A percentile compares a stretch with the other conserved stretches of the same genome.
Evolutionary conservation across 2,329 filamentous ascomycete genomes (phyloP).

Genomic region (Arthroderma uncinatum): DNA sequence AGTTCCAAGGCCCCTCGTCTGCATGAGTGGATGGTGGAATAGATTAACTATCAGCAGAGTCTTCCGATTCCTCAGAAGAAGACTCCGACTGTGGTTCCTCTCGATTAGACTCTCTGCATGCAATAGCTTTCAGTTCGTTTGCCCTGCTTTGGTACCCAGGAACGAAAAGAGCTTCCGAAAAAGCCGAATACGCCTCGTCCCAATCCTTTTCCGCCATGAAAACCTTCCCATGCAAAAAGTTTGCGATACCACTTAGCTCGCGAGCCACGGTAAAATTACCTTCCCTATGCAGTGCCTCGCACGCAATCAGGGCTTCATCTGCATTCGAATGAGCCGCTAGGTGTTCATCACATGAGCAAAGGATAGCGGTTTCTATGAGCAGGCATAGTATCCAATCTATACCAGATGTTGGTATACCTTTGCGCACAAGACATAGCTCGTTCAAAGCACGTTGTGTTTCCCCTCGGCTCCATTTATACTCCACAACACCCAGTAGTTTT

Average conservation of each 20-base stretch:
- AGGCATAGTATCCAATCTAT: slow-evolving; percentile 7
- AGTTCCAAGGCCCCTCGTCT: no score
- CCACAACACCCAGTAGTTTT: background rate
- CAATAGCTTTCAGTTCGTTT: slow-evolving; percentile 11
- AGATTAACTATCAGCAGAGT: background rate
- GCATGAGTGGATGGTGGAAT: no score
- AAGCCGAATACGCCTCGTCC: slow-evolving; percentile 15
- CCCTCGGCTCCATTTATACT: slow-evolving; percentile 1
- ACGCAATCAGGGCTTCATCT: background rate
- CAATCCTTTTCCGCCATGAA: slow-evolving; percentile 13
- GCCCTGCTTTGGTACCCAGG: slow-evolving; percentile 17
- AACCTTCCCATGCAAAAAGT: slow-evolving; percentile 17
- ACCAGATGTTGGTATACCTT: background rate
- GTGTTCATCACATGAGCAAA: background rate
- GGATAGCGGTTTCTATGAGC: slow-evolving; percentile 4
- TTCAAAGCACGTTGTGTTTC: slow-evolving; percentile 1
- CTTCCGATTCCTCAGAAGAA: background rate
- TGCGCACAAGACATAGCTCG: background rate
- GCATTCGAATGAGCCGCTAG: background rate
- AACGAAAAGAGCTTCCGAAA: slow-evolving; percentile 13
- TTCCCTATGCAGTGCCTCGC: background rate
- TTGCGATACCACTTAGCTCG: slow-evolving; percentile 14
- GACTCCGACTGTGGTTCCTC: background rate
- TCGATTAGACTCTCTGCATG: background rate
- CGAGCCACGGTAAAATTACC: background rate